Evolutionary conservation across 176 grass and related monocot genomes (phyloP).

Genomic region (Eragrostis nindensis): DNA sequence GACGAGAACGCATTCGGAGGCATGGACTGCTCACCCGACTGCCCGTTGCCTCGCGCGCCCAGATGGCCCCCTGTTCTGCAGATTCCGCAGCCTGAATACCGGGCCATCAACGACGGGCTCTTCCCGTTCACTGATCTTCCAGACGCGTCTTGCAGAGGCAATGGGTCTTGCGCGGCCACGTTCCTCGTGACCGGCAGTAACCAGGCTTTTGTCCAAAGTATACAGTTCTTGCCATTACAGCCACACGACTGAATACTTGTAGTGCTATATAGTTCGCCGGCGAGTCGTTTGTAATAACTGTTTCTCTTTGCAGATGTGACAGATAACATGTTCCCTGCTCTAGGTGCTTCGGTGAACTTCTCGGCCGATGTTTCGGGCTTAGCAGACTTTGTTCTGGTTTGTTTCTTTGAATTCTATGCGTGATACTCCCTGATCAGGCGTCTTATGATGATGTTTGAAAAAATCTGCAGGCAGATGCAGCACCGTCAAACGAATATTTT

Average conservation of each 20-base stretch:
- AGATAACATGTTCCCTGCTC: constrained; percentile 39
- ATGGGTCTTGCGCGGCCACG: constrained; percentile 31
- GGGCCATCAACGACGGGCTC: constrained; percentile 21
- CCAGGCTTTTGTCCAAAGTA: constrained; percentile 47
- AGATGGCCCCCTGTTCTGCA: constrained; percentile 40
- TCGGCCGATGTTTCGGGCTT: not conserved
- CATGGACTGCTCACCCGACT: not conserved
- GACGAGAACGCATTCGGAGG: constrained; percentile 18
- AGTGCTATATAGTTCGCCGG: not conserved
- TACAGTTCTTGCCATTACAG: too few relatives aligned
- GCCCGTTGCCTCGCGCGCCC: constrained; percentile 36
- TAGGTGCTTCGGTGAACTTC: constrained; percentile 24
- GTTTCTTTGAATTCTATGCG: constrained; percentile 4
- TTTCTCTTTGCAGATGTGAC: constrained; percentile 40
- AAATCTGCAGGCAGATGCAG: constrained; percentile 16
- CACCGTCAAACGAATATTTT: not conserved
- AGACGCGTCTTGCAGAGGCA: not conserved
- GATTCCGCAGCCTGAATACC: not conserved
- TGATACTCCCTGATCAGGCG: not conserved
- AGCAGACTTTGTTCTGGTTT: constrained; percentile 55
- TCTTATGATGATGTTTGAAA: constrained; percentile 19
- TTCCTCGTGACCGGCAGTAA: constrained; percentile 59
- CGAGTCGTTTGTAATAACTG: not conserved
- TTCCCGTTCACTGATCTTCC: constrained; percentile 41
- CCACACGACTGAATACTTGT: too few relatives aligned